A percentile compares a stretch with the other conserved stretches of the same genome.
Conservation (phyloP, 768 basidiomycete species). For the Tephrocybe sp. region DNA sequence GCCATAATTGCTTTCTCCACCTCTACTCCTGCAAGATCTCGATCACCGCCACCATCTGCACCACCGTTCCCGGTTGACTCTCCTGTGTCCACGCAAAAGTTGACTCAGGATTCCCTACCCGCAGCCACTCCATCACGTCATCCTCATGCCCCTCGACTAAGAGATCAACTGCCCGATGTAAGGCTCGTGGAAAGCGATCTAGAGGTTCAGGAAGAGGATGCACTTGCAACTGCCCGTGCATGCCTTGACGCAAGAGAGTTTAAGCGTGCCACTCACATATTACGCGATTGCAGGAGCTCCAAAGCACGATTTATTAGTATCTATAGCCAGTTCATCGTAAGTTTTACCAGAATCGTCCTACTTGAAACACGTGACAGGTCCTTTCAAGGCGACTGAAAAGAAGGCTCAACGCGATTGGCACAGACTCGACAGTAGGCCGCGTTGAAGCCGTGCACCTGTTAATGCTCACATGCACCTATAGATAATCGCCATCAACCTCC, state of each 20-base stretch:
- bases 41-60: conserved; percentile 38
- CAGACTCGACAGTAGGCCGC: conserved; percentile 66
- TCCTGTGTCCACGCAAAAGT: conserved; percentile 30
- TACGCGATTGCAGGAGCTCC: conserved; percentile 65
- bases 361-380: background rate
- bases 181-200: conserved; percentile 41
- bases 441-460: too few relatives aligned
- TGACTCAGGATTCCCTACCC: conserved; percentile 27
- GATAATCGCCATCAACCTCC: conserved; percentile 72
- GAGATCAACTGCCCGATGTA: conserved; percentile 31
- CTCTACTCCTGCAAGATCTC: conserved; percentile 56
- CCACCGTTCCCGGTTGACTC: conserved; percentile 38
- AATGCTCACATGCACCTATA: conserved; percentile 24
- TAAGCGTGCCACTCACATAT: conserved; percentile 63
- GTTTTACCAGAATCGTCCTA: conserved; percentile 26
- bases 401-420: conserved; percentile 84
- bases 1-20: conserved; percentile 46
- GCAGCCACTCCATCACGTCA: conserved; percentile 29
- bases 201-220: conserved; percentile 68
- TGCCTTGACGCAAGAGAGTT: conserved; percentile 81
- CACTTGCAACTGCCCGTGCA: conserved; percentile 67
- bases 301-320: conserved; percentile 75
- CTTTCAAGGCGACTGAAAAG: conserved; percentile 75
- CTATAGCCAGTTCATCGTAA: conserved; percentile 86
- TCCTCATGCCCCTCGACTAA: conserved; percentile 35